Conservation (phyloP, 352 stramenopile species). For the Globisporangium viniferum region DNA sequence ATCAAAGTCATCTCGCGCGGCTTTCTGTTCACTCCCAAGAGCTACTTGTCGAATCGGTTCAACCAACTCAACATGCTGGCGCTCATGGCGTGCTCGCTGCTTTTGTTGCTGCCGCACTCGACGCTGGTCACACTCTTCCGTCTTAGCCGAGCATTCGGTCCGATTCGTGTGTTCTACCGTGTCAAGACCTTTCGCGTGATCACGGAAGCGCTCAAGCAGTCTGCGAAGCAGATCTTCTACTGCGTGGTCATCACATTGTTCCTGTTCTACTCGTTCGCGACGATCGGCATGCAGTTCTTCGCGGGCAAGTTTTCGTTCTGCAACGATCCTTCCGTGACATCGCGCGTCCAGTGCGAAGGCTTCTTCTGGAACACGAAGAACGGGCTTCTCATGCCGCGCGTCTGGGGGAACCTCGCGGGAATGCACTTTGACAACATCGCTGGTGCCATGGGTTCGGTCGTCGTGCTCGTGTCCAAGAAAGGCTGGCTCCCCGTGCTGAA, state of each 20-base stretch:
- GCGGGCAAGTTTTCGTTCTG: slow-evolving; percentile 76
- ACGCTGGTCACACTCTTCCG: slow-evolving; percentile 74
- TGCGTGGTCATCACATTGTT: slow-evolving; percentile 77
- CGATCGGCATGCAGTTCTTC: slow-evolving; percentile 86
- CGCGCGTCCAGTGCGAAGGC: slow-evolving; percentile 47
- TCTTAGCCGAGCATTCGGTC: slow-evolving; percentile 72
- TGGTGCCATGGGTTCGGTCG: slow-evolving; percentile 67
- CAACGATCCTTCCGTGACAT: slow-evolving; percentile 61
- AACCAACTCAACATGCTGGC: slow-evolving; percentile 87
- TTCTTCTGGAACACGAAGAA: slow-evolving; percentile 59
- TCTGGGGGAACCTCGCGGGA: slow-evolving; percentile 75
- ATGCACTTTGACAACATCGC: slow-evolving; percentile 86
- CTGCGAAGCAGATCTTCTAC: slow-evolving; percentile 74
- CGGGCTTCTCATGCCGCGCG: slow-evolving; percentile 58
- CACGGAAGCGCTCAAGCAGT: slow-evolving; percentile 74
- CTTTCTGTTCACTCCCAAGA: slow-evolving; percentile 74
- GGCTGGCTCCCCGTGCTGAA: slow-evolving; percentile 83
- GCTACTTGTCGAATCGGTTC: slow-evolving; percentile 78
- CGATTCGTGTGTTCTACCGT: slow-evolving; percentile 82
- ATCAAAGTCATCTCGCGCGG: slow-evolving; percentile 82
- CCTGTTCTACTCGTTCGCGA: slow-evolving; percentile 83
- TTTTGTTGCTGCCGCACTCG: slow-evolving; percentile 72
- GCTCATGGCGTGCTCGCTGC: slow-evolving; percentile 66
- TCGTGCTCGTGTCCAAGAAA: slow-evolving; percentile 86
- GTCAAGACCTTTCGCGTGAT: slow-evolving; percentile 86